phyloP scores from a whole-genome alignment of 2,329 filamentous ascomycete species.

The Penicillium expansum region DNA sequence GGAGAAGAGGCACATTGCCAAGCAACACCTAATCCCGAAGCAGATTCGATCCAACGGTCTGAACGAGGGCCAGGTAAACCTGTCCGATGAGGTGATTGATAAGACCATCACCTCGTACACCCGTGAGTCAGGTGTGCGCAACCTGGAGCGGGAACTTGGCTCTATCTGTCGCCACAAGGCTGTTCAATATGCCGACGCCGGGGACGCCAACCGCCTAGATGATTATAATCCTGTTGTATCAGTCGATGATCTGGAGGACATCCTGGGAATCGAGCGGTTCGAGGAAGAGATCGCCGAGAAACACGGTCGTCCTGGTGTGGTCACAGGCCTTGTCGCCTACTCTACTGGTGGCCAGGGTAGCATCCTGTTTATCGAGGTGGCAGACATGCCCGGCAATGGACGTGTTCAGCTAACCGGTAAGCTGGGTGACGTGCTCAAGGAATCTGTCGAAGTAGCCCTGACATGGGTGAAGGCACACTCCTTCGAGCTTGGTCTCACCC shows the following conservation, averaged over 20 bases:
- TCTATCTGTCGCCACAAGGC: constrained; percentile 93
- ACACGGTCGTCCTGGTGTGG: constrained; percentile 77
- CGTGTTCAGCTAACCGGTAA: constrained; percentile 94
- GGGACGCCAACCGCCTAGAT: constrained; percentile 66
- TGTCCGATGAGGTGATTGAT: constrained; percentile 81
- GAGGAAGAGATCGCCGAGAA: constrained; percentile 95
- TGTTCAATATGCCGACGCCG: constrained; percentile 88
- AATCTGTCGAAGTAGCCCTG: constrained; percentile 92
- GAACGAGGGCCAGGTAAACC: constrained; percentile 67
- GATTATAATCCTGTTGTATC: constrained; percentile 72
- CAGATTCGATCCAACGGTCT: constrained; percentile 91
- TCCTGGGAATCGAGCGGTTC: constrained; percentile 88
- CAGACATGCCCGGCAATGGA: constrained; percentile 92
- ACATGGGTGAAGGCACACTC: constrained; percentile 98
- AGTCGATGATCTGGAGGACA: constrained; percentile 79
- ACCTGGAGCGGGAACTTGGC: constrained; percentile 91
- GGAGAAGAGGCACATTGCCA: constrained; percentile 93
- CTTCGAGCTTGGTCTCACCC: constrained; percentile 80
- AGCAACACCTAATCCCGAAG: constrained; percentile 91
- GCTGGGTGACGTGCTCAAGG: constrained; percentile 93
- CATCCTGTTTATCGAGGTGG: constrained; percentile 97
- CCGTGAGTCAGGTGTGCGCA: constrained; percentile 91
- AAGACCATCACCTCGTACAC: constrained; percentile 97
- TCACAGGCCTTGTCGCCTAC: constrained; percentile 95
- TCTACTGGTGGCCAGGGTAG: constrained; percentile 87